phyloP scores from a whole-genome alignment of 306 rosid species.

The Corylus heterophylla region DNA sequence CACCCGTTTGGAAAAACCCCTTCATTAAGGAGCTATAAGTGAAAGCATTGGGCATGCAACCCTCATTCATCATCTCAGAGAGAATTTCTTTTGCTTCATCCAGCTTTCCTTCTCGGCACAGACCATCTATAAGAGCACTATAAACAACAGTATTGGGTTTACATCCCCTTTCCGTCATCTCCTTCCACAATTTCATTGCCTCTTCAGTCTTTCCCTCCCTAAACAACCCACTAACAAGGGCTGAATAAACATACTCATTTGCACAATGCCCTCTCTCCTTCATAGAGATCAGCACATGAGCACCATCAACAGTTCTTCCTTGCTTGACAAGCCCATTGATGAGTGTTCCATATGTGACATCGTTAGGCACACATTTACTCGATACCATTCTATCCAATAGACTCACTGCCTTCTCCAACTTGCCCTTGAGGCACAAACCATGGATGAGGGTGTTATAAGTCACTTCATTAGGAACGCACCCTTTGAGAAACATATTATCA shows the following conservation, averaged over 20 bases:
- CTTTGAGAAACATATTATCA: constrained; percentile 93
- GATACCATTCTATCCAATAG: constrained; percentile 69
- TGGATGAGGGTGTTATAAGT: constrained; percentile 80
- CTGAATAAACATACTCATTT: constrained; percentile 72
- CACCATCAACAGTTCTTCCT: constrained; percentile 73
- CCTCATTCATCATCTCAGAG: constrained; percentile 64
- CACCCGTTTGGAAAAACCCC: constrained; percentile 67
- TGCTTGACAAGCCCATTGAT: constrained; percentile 82
- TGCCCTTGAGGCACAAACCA: constrained; percentile 86
- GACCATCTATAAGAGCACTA: constrained; percentile 79
- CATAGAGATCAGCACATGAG: constrained; percentile 52
- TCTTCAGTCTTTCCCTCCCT: constrained; percentile 71
- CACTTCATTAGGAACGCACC: constrained; percentile 80
- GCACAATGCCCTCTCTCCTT: constrained; percentile 72
- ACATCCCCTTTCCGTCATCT: constrained; percentile 66
- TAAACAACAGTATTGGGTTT: constrained; percentile 67
- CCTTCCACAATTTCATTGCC: constrained; percentile 76
- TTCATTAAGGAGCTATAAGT: constrained; percentile 80
- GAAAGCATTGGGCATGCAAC: constrained; percentile 66
- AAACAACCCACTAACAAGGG: constrained; percentile 83
- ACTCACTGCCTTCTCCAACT: constrained; percentile 77
- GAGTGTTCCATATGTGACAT: constrained; percentile 84
- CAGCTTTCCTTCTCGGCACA: constrained; percentile 74
- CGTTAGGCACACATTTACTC: constrained; percentile 74
- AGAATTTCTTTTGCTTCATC: constrained; percentile 62